A percentile compares a stretch with the other conserved stretches of the same genome.
These are phyloP conservation scores for Coccinonectria pachysandricola DNA, from an alignment of 2,329 filamentous ascomycete species.

Conservation along the genomic window DNA sequence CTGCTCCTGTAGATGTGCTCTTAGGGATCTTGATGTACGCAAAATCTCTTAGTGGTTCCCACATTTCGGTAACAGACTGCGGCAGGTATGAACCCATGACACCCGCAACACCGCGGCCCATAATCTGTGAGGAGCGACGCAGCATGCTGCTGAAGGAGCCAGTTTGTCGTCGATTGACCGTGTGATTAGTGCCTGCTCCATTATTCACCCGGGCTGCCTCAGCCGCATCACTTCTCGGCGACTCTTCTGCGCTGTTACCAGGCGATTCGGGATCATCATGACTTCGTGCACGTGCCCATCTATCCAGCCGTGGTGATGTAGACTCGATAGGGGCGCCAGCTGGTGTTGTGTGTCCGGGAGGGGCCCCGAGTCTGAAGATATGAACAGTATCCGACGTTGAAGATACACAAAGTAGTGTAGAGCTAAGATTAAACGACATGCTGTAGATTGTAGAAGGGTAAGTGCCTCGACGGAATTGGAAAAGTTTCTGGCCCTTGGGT, in stretches of 20 bases:
- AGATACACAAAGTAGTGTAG: conserved; percentile 86
- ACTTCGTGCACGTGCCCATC: conserved; percentile 43
- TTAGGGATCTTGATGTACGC: conserved; percentile 91
- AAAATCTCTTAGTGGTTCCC: conserved; percentile 91
- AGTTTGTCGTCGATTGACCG: conserved; percentile 40
- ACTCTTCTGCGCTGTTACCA: conserved; percentile 39
- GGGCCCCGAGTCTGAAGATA: conserved; percentile 70
- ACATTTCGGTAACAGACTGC: conserved; percentile 91
- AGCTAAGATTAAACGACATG: conserved; percentile 97
- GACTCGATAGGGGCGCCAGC: conserved; percentile 27
- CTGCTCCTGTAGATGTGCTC: conserved; percentile 17
- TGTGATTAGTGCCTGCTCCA: conserved; percentile 15
- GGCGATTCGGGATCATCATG: conserved; percentile 35
- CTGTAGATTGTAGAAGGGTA: conserved; percentile 95
- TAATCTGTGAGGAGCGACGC: conserved; percentile 87
- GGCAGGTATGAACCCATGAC: conserved; percentile 88
- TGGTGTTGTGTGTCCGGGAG: conserved; percentile 29
- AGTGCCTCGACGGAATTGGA: conserved; percentile 89
- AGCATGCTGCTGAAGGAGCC: conserved; percentile 85
- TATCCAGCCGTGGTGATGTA: conserved; percentile 34
- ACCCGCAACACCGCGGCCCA: conserved; percentile 78
- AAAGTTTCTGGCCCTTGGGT: conserved; percentile 82
- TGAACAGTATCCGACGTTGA: conserved; percentile 95
- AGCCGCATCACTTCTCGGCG: conserved; percentile 38
- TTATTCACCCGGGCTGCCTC: conserved; percentile 26